Base-by-base conservation (phyloP, 495 filamentous ascomycete genomes). In the Penicillium tannophilum region DNA sequence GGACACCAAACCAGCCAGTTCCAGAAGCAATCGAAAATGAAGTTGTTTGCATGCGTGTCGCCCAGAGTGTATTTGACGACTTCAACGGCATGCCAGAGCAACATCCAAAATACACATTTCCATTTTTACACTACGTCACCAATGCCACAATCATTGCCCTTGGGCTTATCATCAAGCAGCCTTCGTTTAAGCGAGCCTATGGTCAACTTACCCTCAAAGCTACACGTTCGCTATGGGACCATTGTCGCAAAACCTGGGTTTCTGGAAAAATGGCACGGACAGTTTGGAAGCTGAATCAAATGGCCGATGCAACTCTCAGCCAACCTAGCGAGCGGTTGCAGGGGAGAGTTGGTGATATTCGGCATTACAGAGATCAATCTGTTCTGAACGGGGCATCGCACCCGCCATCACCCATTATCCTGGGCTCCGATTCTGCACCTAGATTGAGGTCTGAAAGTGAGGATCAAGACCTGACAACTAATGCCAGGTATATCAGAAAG, bases 191-290 rank as follows among this genome's bases (percentile, higher is more conserved):
- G 45, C 11, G 17, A 17, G 31, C 16, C 1, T 63, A 66, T 35
- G 61, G 62, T 2, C 4, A 33, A 12, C 17, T 58, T 5, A 64
- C 62, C 1, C 8, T 71, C 3, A 54, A 63, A 17, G 65, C 63
- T 6, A 59, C 65, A 6, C 17, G 35, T 28, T 61, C 61, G 4
- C 54, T 71, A 5, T 58, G 61, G 44, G 53, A 60, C 0, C 67
- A 65, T 47, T 72, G 66, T 39, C 60, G 46, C 26, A 67, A 58
- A 28, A 72, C 69, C 9, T 72, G 69, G 66, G 61, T 69, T 3
- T 72, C 69, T 3, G 66, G 66, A 3, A 67, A 58, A 51, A 64
- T 72, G 61, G 43, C 61, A 7, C 62, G 61, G 26, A 55, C 62
- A 31, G 60, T 69, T 10, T 61, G 62, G 52, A 64, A 58, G n/a